Conservation (phyloP, 306 rosid genomes). For the Cucurbita pepo region DNA sequence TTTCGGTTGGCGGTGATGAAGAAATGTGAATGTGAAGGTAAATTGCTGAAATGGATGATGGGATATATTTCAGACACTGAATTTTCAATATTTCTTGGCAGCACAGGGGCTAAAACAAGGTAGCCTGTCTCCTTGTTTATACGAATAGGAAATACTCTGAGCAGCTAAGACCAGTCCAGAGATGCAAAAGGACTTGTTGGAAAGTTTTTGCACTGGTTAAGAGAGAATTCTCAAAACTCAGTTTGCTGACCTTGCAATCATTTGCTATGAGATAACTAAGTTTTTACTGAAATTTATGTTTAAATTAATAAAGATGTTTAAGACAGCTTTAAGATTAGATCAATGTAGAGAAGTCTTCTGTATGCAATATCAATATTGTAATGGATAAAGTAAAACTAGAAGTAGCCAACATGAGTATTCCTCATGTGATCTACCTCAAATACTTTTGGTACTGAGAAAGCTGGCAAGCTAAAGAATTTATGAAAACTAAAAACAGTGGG, state of each 20-base stretch:
- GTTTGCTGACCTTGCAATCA: background rate
- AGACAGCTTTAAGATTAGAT: background rate
- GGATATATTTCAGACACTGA: background rate
- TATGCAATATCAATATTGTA: background rate
- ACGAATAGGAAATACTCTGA: background rate
- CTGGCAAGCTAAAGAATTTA: background rate
- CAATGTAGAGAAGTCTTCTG: background rate
- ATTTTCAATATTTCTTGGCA: background rate
- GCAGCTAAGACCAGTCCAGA: background rate
- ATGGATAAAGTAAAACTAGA: background rate
- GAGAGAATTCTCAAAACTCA: background rate
- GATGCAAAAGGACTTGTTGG: background rate
- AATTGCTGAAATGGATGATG: background rate
- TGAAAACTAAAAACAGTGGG: background rate
- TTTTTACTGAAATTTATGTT: background rate
- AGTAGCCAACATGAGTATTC: background rate
- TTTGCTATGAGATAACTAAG: background rate
- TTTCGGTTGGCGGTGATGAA: background rate
- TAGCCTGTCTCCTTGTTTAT: background rate
- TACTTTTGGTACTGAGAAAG: background rate
- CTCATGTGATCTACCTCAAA: background rate
- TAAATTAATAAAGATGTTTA: background rate
- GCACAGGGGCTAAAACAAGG: background rate
- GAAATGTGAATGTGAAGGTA: background rate
- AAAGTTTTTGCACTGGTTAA: background rate